Evolutionary conservation across 2,329 filamentous ascomycete genomes (phyloP).

Genomic region (Clonostachys byssicola): DNA sequence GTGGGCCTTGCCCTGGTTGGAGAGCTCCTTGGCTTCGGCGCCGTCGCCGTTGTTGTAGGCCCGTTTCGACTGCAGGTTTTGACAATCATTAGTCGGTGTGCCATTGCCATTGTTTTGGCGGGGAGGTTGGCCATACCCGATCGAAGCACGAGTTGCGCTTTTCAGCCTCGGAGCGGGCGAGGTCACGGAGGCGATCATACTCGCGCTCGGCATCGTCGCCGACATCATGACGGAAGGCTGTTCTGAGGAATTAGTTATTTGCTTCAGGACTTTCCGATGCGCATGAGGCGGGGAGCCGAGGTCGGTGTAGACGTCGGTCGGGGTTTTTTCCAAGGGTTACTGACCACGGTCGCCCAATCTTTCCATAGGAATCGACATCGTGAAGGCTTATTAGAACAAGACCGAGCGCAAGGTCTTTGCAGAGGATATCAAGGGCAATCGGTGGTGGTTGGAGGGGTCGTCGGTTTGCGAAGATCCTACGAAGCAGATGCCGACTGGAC

Average conservation of each 20-base stretch:
- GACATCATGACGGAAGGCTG: constrained; percentile 73
- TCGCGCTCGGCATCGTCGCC: constrained; percentile 71
- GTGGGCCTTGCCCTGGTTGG: constrained; percentile 80
- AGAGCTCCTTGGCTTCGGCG: constrained; percentile 76
- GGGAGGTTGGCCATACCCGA: constrained; percentile 36
- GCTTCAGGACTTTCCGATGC: neutral
- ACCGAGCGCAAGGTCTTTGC: too few species aligned
- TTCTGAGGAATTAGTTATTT: neutral
- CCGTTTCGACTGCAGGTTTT: constrained; percentile 55
- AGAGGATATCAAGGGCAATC: too few species aligned
- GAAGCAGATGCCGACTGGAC: too few species aligned
- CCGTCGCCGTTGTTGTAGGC: constrained; percentile 84
- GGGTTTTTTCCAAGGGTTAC: constrained; percentile 8
- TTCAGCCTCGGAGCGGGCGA: constrained; percentile 75
- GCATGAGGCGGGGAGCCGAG: neutral
- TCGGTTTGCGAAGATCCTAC: too few species aligned
- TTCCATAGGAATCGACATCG: constrained; percentile 35
- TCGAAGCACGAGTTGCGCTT: constrained; percentile 78
- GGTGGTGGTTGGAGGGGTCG: too few species aligned
- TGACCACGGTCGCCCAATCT: constrained; percentile 39
- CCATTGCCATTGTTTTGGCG: neutral
- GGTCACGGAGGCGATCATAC: constrained; percentile 84
- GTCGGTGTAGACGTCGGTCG: neutral
- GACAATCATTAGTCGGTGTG: neutral
- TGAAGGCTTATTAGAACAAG: neutral